Conservation (phyloP, 225 moss, liverwort and hornwort species). For the Climacium dendroides region DNA sequence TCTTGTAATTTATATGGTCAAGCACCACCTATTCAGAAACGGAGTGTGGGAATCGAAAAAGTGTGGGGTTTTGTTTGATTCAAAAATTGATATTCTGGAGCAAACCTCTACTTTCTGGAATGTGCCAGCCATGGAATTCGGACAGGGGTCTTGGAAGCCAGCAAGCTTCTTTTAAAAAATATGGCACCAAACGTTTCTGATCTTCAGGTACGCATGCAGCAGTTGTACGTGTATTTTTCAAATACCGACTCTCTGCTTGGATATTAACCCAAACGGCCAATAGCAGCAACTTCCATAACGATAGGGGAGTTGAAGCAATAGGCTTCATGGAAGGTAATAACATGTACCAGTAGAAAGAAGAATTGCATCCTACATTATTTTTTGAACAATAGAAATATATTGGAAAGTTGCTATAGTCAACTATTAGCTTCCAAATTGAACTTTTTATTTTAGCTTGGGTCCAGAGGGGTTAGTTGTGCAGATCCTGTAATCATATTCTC, state of each 20-base stretch:
- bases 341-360: neutral
- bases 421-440: neutral
- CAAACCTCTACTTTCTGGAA: neutral
- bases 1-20: neutral
- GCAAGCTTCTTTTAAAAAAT: slow-evolving; percentile 29
- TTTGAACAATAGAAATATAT: neutral
- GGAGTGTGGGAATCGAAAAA: neutral
- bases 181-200: slow-evolving; percentile 38
- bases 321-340: neutral
- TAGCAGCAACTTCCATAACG: neutral
- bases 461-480: neutral
- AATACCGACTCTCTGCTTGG: neutral
- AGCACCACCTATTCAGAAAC: neutral
- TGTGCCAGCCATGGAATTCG: slow-evolving; percentile 40
- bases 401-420: neutral
- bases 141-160: slow-evolving; percentile 39
- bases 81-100: neutral
- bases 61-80: neutral
- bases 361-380: neutral
- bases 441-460: neutral
- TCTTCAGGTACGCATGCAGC: slow-evolving; percentile 17
- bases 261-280: neutral
- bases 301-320: neutral
- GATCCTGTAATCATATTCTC: neutral
- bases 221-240: neutral